A percentile compares a stretch with the other conserved stretches of the same genome.
phyloP scores from a whole-genome alignment of 2,329 filamentous ascomycete species.

The Microthyrium microscopicum region DNA sequence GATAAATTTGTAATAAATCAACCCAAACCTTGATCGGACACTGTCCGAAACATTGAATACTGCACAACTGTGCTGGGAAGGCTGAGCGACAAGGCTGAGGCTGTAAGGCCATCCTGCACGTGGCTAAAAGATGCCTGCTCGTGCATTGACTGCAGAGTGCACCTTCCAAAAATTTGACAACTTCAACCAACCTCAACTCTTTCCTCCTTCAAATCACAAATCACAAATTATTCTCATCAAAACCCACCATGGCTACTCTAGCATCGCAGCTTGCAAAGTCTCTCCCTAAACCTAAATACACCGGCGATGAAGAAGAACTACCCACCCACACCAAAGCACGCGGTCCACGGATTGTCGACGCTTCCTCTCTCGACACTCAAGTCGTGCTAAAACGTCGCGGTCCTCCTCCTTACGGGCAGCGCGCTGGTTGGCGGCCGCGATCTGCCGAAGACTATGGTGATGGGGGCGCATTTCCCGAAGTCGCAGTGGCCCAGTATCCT shows the following conservation, averaged over 20 bases:
- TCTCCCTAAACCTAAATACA: conserved; percentile 81
- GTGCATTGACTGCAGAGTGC: no score
- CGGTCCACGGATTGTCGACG: conserved; percentile 67
- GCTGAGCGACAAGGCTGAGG: no score
- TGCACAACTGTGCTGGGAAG: no score
- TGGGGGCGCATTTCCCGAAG: conserved; percentile 89
- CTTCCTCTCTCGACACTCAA: conserved; percentile 67
- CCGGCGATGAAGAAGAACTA: conserved; percentile 72
- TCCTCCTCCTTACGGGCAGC: conserved; percentile 58
- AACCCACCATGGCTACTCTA: conserved; percentile 40
- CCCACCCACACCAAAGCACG: conserved; percentile 54
- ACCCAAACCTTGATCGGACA: no score
- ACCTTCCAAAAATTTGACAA: no score
- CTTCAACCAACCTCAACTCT: no score
- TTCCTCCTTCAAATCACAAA: no score
- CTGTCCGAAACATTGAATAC: no score
- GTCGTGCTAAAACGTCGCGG: conserved; percentile 54
- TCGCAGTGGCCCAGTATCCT: conserved; percentile 86
- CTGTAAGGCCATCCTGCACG: no score
- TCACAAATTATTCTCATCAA: background rate
- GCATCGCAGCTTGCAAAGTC: conserved; percentile 59
- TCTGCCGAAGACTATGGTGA: conserved; percentile 84
- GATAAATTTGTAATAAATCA: no score
- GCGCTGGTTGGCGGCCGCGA: conserved; percentile 83
- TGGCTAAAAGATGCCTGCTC: no score